These are phyloP conservation scores for Aurifilum marmelostoma DNA, from an alignment of 2,329 filamentous ascomycete species.

Conservation along the genomic window DNA sequence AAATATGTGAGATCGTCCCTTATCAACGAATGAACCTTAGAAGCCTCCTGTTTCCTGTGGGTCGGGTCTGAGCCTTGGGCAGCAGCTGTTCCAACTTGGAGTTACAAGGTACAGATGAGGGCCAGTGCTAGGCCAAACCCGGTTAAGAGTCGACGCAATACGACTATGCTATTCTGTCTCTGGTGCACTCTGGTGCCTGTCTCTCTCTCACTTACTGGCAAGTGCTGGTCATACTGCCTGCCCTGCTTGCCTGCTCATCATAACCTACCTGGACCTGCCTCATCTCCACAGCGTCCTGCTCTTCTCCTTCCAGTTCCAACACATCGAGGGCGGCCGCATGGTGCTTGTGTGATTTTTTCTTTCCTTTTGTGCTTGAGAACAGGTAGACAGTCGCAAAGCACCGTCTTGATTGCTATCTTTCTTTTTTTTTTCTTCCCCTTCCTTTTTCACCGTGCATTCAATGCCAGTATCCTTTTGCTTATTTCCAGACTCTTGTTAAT, in stretches of 20 bases:
- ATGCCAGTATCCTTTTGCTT: constrained; percentile 18
- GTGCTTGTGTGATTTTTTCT: constrained; percentile 19
- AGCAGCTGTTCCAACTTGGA: neutral
- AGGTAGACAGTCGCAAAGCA: constrained; percentile 22
- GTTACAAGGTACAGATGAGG: neutral
- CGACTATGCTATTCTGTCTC: constrained; percentile 9
- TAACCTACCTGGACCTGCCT: constrained; percentile 10
- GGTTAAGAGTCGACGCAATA: constrained; percentile 16
- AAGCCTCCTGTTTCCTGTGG: constrained; percentile 3
- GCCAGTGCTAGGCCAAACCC: constrained; percentile 8
- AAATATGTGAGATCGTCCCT: neutral
- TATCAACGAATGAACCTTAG: neutral
- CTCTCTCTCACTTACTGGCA: too few relatives aligned
- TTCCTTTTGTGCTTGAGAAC: constrained; percentile 13
- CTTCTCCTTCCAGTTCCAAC: constrained; percentile 23
- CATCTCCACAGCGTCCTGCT: neutral
- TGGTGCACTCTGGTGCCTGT: neutral
- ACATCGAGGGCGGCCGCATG: constrained; percentile 5
- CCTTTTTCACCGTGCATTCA: neutral
- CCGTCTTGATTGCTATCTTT: constrained; percentile 9
- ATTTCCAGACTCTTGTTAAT: constrained; percentile 20
- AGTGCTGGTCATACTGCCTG: neutral
- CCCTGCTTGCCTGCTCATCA: constrained; percentile 18
- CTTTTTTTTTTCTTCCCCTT: neutral
- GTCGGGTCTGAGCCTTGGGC: constrained; percentile 10